phyloP scores from a whole-genome alignment of 1,284 basidiomycete species.

The Ustilago bromivora region DNA sequence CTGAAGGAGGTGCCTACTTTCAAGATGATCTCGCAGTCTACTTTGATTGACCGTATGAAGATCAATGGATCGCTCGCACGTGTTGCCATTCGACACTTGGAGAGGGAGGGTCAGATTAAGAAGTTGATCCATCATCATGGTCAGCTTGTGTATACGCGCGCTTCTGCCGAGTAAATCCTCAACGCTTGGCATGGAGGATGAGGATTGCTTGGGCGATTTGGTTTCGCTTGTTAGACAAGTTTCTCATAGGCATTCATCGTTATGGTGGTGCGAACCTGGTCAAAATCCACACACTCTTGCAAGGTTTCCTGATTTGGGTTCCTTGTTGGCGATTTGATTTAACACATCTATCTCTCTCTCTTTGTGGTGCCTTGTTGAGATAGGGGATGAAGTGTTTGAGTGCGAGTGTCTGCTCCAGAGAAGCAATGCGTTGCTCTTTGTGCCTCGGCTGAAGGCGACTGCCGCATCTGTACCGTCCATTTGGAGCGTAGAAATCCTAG shows the following conservation, averaged over 20 bases:
- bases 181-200: not conserved
- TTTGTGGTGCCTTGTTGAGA: too few species aligned
- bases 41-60: constrained; percentile 95
- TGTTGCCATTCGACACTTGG: constrained; percentile 90
- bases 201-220: not conserved
- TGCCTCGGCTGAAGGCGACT: too few species aligned
- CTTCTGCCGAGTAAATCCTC: constrained; percentile 50
- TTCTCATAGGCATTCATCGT: too few species aligned
- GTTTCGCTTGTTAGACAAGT: not conserved
- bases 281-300: too few species aligned
- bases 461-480: too few species aligned
- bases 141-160: constrained; percentile 85
- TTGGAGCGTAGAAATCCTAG: not conserved
- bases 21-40: constrained; percentile 92
- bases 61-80: constrained; percentile 96
- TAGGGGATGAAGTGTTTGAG: too few species aligned
- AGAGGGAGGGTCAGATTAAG: constrained; percentile 96
- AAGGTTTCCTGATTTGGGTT: too few species aligned
- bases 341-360: too few species aligned
- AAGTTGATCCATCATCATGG: constrained; percentile 93
- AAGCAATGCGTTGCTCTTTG: too few species aligned
- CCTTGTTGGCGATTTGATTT: too few species aligned
- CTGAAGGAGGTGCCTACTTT: constrained; percentile 99
- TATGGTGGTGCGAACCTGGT: too few species aligned
- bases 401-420: too few species aligned